Base-by-base conservation (phyloP, 108 stramenopile genomes). In the Schizochytrium sp. region DNA sequence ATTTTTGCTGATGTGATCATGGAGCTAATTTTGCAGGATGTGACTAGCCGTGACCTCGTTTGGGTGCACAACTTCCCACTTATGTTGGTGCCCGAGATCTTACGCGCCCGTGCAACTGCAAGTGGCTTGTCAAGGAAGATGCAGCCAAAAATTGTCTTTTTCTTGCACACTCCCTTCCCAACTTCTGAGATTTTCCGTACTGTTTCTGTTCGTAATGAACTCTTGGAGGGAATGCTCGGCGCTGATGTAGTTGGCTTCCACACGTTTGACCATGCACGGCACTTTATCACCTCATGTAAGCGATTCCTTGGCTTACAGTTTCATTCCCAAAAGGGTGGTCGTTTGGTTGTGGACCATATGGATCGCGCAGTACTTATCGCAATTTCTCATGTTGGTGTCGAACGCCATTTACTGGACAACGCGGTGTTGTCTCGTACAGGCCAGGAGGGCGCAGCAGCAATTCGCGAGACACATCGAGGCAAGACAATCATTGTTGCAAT, bases 1-100 rank as follows among this genome's bases (percentile, higher is more conserved):
- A 94, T 97, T n/a, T 99, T 96, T 90, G 89, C 91, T 61, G 73
- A 91, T 8, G 96, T 98, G 58, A 99, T 98, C 91, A 88, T 90
- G 76, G 94, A 90, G 42, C 98, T 99, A 91, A 92, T 98, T 56
- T 87, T 92, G 17, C 57, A 90, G 19, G 89, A 96, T 47, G 89
- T 96, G 45, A 95, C 96, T 90, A 87, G 88, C 57, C 89, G 91
- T 60, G 97, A 97, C 89, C 93, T 96, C 42, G 92, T 98, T 42
- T 99, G 99, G 99, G 96, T 99, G 46, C 99, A 99, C 88, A 98
- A 99, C 95, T 99, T 98, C 93, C 98, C 98, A 89, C 94, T 99
- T 57, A 95, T 96, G 76, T 92, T 99, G 19, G 88, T 99, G 72
- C 98, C 99, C 10, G 92, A 93, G 72, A 91, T 97, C 89, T 72